A percentile compares a stretch with the other conserved stretches of the same genome.
These are phyloP conservation scores for Calocera cornea DNA, from an alignment of 768 basidiomycete genomes.

Conservation along the genomic window DNA sequence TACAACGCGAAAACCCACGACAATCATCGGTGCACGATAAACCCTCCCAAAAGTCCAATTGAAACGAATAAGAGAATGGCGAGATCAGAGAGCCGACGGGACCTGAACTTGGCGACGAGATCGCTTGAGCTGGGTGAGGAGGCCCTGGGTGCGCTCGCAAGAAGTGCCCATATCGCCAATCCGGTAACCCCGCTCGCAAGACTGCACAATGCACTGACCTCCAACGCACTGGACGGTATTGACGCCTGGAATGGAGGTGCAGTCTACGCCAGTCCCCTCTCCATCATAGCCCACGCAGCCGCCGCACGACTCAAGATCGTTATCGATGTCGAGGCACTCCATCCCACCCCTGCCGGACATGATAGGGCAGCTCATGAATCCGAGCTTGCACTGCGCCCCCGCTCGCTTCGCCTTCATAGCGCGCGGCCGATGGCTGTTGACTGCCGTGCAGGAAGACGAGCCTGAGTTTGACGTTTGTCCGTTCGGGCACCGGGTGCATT, in stretches of 20 bases:
- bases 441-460: background rate
- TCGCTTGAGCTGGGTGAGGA: background rate
- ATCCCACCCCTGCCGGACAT: conserved; percentile 6
- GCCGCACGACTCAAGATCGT: conserved; percentile 31
- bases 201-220: conserved; percentile 33
- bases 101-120: background rate
- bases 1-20: background rate
- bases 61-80: background rate
- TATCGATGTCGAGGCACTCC: conserved; percentile 18
- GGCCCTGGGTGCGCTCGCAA: background rate
- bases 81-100: background rate
- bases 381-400: background rate
- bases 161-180: background rate
- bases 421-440: background rate
- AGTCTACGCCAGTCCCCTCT: conserved; percentile 31
- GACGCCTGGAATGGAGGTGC: conserved; percentile 36
- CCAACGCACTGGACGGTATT: conserved; percentile 36
- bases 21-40: background rate
- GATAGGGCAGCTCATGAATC: background rate
- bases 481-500: background rate
- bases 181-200: conserved; percentile 33
- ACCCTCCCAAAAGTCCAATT: background rate
- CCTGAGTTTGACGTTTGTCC: background rate
- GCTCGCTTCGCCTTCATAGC: background rate
- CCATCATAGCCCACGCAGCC: conserved; percentile 31